These are phyloP conservation scores for Hyaloperonospora brassicae DNA, from an alignment of 352 stramenopile genomes.

Conservation along the genomic window DNA sequence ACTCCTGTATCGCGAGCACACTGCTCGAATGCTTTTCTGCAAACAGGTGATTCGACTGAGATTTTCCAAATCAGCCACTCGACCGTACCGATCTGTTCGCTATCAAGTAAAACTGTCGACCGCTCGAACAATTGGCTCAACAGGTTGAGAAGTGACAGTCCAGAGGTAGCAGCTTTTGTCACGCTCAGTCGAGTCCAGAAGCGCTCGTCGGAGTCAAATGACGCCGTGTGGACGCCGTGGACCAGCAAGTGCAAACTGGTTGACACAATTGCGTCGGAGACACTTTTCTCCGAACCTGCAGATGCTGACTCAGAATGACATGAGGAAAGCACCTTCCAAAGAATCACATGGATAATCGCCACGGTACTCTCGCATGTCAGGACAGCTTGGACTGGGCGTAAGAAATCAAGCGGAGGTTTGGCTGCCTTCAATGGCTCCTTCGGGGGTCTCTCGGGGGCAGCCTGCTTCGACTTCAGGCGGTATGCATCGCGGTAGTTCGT, in stretches of 20 bases:
- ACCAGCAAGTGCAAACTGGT: constrained; percentile 76
- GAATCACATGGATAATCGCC: constrained; percentile 48
- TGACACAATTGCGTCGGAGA: constrained; percentile 79
- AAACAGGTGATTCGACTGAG: constrained; percentile 33
- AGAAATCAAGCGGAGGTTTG: constrained; percentile 35
- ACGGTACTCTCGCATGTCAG: constrained; percentile 67
- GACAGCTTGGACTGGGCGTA: constrained; percentile 50
- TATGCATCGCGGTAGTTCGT: constrained; percentile 57
- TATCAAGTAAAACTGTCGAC: constrained; percentile 43
- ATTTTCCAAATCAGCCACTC: constrained; percentile 73
- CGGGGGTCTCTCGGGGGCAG: constrained; percentile 9
- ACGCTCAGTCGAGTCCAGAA: constrained; percentile 56
- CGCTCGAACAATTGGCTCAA: constrained; percentile 46
- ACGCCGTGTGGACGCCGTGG: constrained; percentile 63
- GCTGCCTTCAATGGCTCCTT: constrained; percentile 39
- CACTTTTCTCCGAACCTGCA: constrained; percentile 24
- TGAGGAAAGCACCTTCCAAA: constrained; percentile 49
- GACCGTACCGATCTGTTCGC: constrained; percentile 62
- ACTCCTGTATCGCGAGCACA: constrained; percentile 28
- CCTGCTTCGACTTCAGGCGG: constrained; percentile 28
- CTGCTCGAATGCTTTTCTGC: constrained; percentile 31
- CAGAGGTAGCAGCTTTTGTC: constrained; percentile 22
- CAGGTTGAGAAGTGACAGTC: constrained; percentile 47
- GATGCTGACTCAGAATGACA: constrained; percentile 9
- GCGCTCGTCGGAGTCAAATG: constrained; percentile 8